Evolutionary conservation across 2,329 filamentous ascomycete species (phyloP).

Genomic region (Emergomyces africanus): DNA sequence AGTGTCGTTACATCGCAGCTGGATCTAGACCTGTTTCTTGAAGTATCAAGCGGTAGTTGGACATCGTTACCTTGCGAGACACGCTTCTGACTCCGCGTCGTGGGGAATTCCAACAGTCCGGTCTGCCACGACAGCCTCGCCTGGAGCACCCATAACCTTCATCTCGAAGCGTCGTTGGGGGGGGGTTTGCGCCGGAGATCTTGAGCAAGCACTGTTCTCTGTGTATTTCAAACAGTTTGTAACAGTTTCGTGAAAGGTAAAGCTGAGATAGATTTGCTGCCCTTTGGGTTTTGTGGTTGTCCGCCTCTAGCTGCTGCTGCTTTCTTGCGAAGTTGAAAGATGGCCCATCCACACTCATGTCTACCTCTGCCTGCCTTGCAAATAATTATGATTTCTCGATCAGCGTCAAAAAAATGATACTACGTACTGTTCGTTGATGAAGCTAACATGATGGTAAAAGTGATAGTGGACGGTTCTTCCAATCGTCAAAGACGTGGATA

Average conservation of each 20-base stretch:
- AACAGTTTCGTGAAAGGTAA: slow-evolving; percentile 24
- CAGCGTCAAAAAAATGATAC: slow-evolving; percentile 5
- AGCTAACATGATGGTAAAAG: slow-evolving; percentile 23
- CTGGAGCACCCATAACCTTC: slow-evolving; percentile 8
- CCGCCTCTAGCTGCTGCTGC: slow-evolving; percentile 4
- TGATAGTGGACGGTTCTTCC: slow-evolving; percentile 19
- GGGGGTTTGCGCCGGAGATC: slow-evolving; percentile 10
- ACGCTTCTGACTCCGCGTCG: slow-evolving; percentile 12
- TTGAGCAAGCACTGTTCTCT: slow-evolving; percentile 1
- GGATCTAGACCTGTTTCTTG: slow-evolving; percentile 16
- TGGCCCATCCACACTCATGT: slow-evolving; percentile 8
- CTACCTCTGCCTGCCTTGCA: slow-evolving; percentile 5
- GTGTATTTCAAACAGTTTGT: not conserved
- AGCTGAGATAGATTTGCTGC: slow-evolving; percentile 18
- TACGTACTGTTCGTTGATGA: slow-evolving; percentile 9
- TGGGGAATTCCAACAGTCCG: slow-evolving; percentile 30
- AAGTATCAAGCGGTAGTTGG: not conserved
- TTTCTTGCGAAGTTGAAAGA: slow-evolving; percentile 7
- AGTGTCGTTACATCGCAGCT: slow-evolving; percentile 13
- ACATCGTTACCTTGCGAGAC: slow-evolving; percentile 18
- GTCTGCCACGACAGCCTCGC: slow-evolving; percentile 23
- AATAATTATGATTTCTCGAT: not conserved
- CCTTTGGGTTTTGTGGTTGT: slow-evolving; percentile 11
- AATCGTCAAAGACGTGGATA: slow-evolving; percentile 4
- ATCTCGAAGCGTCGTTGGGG: slow-evolving; percentile 16